phyloP scores from a whole-genome alignment of 805 yeast species.

The Scheffersomyces lignosus region DNA sequence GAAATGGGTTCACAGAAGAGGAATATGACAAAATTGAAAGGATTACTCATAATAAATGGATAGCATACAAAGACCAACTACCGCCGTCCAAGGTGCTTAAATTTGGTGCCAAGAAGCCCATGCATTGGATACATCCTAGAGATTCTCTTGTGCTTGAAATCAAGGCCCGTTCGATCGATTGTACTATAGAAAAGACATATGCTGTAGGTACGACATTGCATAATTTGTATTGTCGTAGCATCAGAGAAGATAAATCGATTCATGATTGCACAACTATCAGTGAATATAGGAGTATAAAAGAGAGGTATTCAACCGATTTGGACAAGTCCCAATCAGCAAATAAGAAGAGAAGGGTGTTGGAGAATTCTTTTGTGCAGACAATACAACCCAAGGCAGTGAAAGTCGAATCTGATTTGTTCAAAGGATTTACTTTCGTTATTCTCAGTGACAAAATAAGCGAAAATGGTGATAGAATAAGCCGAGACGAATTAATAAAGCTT shows the following conservation, averaged over 20 bases:
- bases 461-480: constrained; percentile 26
- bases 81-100: constrained; percentile 45
- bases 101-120: constrained; percentile 65
- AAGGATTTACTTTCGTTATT: constrained; percentile 47
- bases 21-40: constrained; percentile 62
- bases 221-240: constrained; percentile 68
- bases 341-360: constrained; percentile 18
- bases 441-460: constrained; percentile 48
- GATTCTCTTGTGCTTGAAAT: constrained; percentile 80
- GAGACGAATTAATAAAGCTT: constrained; percentile 35
- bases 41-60: constrained; percentile 64
- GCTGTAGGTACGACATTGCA: constrained; percentile 70
- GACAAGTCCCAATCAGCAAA: constrained; percentile 30
- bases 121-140: constrained; percentile 76
- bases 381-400: constrained; percentile 7
- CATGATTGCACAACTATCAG: constrained; percentile 52
- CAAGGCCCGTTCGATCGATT: constrained; percentile 73
- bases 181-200: constrained; percentile 44
- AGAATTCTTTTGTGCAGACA: constrained; percentile 13
- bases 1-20: constrained; percentile 74
- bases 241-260: constrained; percentile 70
- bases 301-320: constrained; percentile 20
- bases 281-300: constrained; percentile 48
- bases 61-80: constrained; percentile 29
- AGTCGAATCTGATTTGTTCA: constrained; percentile 39